phyloP scores from a whole-genome alignment of 1,139 yeast genomes.

The Geotrichum phurueaensis region DNA sequence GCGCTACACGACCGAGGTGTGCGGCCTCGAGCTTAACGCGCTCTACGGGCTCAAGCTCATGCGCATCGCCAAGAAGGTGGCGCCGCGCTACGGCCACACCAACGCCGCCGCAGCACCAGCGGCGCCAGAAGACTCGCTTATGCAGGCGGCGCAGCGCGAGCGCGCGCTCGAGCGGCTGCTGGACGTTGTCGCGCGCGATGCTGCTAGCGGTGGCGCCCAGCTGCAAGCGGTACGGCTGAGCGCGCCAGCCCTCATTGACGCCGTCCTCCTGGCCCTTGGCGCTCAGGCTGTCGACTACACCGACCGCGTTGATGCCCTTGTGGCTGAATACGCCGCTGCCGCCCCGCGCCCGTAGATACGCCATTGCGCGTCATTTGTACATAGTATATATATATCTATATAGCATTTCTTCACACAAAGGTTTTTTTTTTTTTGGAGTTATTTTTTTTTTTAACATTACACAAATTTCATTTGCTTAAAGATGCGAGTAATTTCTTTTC shows the following conservation, averaged over 20 bases:
- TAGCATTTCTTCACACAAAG: too few species aligned
- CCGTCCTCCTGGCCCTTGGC: neutral
- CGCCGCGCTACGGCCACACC: neutral
- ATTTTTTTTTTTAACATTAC: too few species aligned
- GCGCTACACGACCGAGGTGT: neutral
- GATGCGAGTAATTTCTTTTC: too few species aligned
- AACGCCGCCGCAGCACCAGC: neutral
- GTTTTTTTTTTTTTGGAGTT: too few species aligned
- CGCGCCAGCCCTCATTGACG: neutral
- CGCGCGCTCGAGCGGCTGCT: neutral
- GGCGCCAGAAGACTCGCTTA: neutral
- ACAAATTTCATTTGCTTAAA: too few species aligned
- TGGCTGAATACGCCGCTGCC: neutral
- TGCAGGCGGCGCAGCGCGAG: neutral
- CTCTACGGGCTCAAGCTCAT: neutral
- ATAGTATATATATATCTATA: too few species aligned
- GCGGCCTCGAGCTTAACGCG: slow-evolving; percentile 1
- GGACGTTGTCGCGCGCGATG: neutral
- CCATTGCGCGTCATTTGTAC: too few species aligned
- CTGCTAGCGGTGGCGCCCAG: neutral
- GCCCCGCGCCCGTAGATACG: neutral
- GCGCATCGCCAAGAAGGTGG: neutral
- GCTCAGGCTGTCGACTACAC: neutral
- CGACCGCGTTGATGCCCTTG: neutral
- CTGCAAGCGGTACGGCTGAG: neutral